Conservation (phyloP, 371 early-diverging fungal genomes). For the Apophysomyces trapeziformis region DNA sequence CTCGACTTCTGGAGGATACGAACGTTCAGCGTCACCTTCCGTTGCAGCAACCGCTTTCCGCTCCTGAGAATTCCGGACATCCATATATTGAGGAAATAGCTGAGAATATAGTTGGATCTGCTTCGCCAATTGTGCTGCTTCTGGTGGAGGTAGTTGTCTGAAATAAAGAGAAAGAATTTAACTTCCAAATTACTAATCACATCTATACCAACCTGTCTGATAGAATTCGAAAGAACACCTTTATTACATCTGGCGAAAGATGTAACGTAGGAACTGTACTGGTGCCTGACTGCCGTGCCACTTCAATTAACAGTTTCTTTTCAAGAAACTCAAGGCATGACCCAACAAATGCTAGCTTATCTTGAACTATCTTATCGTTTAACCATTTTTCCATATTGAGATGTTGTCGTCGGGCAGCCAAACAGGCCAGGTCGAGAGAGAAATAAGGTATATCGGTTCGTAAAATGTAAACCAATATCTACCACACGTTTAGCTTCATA, state of each 20-base stretch:
- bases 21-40: slow-evolving; percentile 18
- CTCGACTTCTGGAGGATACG: slow-evolving; percentile 67
- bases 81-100: slow-evolving; percentile 33
- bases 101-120: slow-evolving; percentile 43
- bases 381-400: slow-evolving; percentile 90
- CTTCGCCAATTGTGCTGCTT: slow-evolving; percentile 37
- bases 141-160: slow-evolving; percentile 39
- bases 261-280: slow-evolving; percentile 50
- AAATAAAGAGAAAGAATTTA: background rate
- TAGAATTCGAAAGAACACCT: slow-evolving; percentile 71
- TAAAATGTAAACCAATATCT: slow-evolving; percentile 76
- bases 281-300: slow-evolving; percentile 41
- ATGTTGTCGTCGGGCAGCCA: slow-evolving; percentile 82
- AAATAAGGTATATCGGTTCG: slow-evolving; percentile 72
- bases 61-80: slow-evolving; percentile 15
- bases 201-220: slow-evolving; percentile 49
- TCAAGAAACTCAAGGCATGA: slow-evolving; percentile 79
- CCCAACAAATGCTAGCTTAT: slow-evolving; percentile 69
- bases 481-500: slow-evolving; percentile 4
- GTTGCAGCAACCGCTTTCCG: slow-evolving; percentile 15
- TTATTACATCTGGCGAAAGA: slow-evolving; percentile 71
- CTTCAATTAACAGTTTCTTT: slow-evolving; percentile 66
- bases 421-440: slow-evolving; percentile 80
- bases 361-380: slow-evolving; percentile 64
- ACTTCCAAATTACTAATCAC: background rate